phyloP scores from a whole-genome alignment of 2,329 filamentous ascomycete species.

The Pseudocercospora cruenta region DNA sequence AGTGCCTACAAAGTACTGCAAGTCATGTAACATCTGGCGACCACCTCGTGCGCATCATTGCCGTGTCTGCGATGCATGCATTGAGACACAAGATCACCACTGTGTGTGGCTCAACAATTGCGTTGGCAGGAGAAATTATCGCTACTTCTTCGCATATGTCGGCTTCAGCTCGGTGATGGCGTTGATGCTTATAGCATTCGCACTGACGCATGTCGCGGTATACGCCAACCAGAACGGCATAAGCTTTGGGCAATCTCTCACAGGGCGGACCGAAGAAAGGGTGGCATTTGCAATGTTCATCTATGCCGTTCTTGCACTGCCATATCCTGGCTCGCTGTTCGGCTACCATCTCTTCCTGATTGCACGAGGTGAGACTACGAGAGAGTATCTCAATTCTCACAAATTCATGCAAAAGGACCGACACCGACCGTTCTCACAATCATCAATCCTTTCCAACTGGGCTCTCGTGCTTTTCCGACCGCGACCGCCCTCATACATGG shows the following conservation, averaged over 20 bases:
- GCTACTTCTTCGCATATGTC: slow-evolving; percentile 95
- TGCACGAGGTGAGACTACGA: slow-evolving; percentile 87
- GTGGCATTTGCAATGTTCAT: slow-evolving; percentile 78
- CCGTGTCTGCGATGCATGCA: slow-evolving; percentile 92
- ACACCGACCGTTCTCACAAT: slow-evolving; percentile 84
- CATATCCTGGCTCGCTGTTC: slow-evolving; percentile 82
- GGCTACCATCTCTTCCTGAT: slow-evolving; percentile 91
- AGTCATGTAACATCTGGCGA: slow-evolving; percentile 96
- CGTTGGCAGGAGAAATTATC: slow-evolving; percentile 93
- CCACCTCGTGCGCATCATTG: slow-evolving; percentile 95
- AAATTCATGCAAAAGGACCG: slow-evolving; percentile 93
- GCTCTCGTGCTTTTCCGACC: slow-evolving; percentile 79
- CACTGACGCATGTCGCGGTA: slow-evolving; percentile 76
- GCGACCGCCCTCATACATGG: slow-evolving; percentile 82
- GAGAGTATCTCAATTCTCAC: slow-evolving; percentile 93
- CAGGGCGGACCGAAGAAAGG: slow-evolving; percentile 32
- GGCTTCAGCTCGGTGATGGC: slow-evolving; percentile 75
- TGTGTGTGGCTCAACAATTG: slow-evolving; percentile 99
- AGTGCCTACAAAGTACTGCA: slow-evolving; percentile 97
- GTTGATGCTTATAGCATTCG: slow-evolving; percentile 74
- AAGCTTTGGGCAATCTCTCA: slow-evolving; percentile 68
- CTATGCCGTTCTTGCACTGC: slow-evolving; percentile 72
- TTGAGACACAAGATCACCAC: slow-evolving; percentile 97
- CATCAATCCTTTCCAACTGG: slow-evolving; percentile 75
- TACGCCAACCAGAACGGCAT: slow-evolving; percentile 68